A percentile compares a stretch with the other conserved stretches of the same genome.
phyloP scores from a whole-genome alignment of 768 basidiomycete species.

The Myochromella boudieri region DNA sequence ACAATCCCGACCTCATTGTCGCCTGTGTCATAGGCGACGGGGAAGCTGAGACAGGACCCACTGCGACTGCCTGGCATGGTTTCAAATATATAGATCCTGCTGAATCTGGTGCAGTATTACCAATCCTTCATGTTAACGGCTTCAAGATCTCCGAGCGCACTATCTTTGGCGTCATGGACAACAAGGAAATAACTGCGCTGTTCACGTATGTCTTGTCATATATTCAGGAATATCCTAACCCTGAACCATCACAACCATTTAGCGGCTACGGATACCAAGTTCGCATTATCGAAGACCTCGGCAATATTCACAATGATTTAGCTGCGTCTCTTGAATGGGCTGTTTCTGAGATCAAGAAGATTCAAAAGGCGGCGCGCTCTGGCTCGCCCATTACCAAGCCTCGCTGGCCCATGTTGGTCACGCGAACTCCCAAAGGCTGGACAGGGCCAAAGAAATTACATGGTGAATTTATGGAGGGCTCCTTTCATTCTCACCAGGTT shows the following conservation, averaged over 20 bases:
- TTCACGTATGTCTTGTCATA: constrained; percentile 54
- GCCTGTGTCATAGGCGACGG: constrained; percentile 87
- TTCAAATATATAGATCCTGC: constrained; percentile 90
- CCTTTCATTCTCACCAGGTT: constrained; percentile 87
- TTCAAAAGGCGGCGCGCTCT: constrained; percentile 75
- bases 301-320: constrained; percentile 72
- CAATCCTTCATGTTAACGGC: constrained; percentile 84
- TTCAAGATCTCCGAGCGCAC: constrained; percentile 93
- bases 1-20: constrained; percentile 82
- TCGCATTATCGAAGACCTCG: constrained; percentile 71
- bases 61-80: constrained; percentile 80
- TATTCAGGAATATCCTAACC: background rate
- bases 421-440: constrained; percentile 86
- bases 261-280: constrained; percentile 90
- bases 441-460: constrained; percentile 65
- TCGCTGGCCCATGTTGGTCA: constrained; percentile 86
- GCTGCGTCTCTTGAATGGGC: constrained; percentile 86
- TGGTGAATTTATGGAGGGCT: constrained; percentile 77
- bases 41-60: constrained; percentile 81
- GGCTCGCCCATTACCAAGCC: constrained; percentile 83
- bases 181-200: constrained; percentile 73
- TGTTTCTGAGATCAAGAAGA: constrained; percentile 65
- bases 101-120: constrained; percentile 89
- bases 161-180: constrained; percentile 88
- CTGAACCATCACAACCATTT: constrained; percentile 7